Evolutionary conservation across 495 filamentous ascomycete species (phyloP), one percentile per base, ranked within the genome.

Genomic region (Aspergillus campestris): DNA sequence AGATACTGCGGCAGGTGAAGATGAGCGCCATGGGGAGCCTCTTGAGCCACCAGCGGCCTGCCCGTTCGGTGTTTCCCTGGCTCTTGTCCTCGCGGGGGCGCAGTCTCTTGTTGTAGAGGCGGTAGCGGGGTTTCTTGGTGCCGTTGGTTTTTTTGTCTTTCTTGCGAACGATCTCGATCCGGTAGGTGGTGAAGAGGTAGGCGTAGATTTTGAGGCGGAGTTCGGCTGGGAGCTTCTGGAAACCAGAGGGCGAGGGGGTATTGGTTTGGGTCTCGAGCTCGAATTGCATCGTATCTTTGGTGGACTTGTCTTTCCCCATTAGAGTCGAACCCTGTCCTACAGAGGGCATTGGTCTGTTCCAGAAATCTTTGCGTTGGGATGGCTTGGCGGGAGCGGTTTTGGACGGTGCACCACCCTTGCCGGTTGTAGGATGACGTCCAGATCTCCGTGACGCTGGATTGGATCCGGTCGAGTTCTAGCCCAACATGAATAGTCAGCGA

Each of bases 141-240:
- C 34, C 11, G 8, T 34, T 15, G 9, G 3, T 4, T 7, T 3
- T 42, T 34, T 48, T 40, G 12, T 44, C 13, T 34, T 46, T 46
- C 9, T 3, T 15, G 3, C 49, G 48, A 15, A 47, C 0, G 9
- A 58, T 49, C 15, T 51, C 39, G 10, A 52, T 45, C 7, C 45
- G 42, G 28, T 42, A 36, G 8, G 34, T 28, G 9, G 31, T 27
- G 18, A 55, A 56, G 8, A 58, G 40, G n/a, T 49, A 34, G 5
- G 44, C 34, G 12, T 56, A 54, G 24, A 54, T 51, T n/a, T 50
- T 40, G 35, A 32, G 44, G 2, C 53, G 45, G 5, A 56, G 35
- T 12, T 52, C 49, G 2, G 38, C n/a, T 3, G 53, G 53, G 12
- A 56, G 49, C 29, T 33, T 7, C 48, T 51, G 32, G 34, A 43